Base-by-base conservation (phyloP, 805 yeast genomes). In the Wickerhamiella kazuoi region DNA sequence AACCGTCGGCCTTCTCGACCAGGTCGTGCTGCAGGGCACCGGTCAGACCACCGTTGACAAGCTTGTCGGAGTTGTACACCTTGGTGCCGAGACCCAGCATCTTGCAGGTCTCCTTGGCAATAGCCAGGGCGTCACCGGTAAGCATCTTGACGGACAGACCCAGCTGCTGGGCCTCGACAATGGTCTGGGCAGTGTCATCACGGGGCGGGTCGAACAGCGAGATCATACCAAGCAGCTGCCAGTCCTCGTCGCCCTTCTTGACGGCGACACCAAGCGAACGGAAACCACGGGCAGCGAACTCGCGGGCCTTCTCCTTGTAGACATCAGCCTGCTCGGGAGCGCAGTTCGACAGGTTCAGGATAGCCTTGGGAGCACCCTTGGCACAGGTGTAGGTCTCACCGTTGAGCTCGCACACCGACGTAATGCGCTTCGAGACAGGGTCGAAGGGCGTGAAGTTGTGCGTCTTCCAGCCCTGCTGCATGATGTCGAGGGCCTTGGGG, bases 191-290 rank as follows among this genome's bases (percentile, higher is more conserved):
- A 72, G 95, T 83, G 65, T 83, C 95, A 65, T 83, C 94, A 76
- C 95, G 81, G 67, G 95, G 94, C 60, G 95, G 95, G 69, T 83
- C 95, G 90, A 83, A 81, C 72, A 93, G 81, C 64, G 95, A 94
- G 93, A 83, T 82, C 69, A 83, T 84, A 69, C 95, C 95, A 60
- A 83, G 72, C 58, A 83, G 78, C 71, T 83, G 94, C 94, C 94
- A 83, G 77, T 82, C 94, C 64, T 93, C 94, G 67, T 83, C 94
- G 67, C 93, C 94, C 78, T 93, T 79, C 90, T 83, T 83, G 74
- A 94, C 83, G 53, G 95, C 94, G 70, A 83, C 94, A 81, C 95
- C 95, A 62, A 83, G 74, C 58, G 95, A 83, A 70, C 95, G 75
- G 93, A 83, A 83, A 76, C 95, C 94, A 77, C 94, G 80, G 55